phyloP scores from a whole-genome alignment of 2,329 filamentous ascomycete species.

The Pezicula carpinea region DNA sequence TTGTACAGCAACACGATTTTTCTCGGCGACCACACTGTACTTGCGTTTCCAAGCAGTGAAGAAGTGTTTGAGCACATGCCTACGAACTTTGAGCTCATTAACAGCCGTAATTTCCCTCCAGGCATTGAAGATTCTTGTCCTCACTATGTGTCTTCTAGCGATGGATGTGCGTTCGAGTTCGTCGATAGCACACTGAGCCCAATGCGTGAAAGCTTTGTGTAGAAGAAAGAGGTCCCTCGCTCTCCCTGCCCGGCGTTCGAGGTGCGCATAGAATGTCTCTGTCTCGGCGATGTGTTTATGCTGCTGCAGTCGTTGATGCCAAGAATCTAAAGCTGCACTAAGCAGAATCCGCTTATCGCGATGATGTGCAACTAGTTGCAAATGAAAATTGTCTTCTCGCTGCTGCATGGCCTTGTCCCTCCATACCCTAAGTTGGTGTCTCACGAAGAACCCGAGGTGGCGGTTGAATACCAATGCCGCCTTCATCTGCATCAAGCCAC shows the following conservation, averaged over 20 bases:
- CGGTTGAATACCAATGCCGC: slow-evolving; percentile 21
- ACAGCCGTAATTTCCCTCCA: slow-evolving; percentile 59
- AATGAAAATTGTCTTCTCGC: slow-evolving; percentile 31
- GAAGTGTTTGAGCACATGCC: slow-evolving; percentile 49
- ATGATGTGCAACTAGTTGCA: slow-evolving; percentile 39
- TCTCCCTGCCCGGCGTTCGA: slow-evolving; percentile 55
- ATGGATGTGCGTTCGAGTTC: slow-evolving; percentile 62
- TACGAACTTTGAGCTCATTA: slow-evolving; percentile 38
- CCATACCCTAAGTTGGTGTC: slow-evolving; percentile 19
- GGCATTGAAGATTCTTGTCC: slow-evolving; percentile 62
- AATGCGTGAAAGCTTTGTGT: slow-evolving; percentile 62
- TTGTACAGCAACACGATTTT: slow-evolving; percentile 24
- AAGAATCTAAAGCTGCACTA: slow-evolving; percentile 46
- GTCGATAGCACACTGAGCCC: slow-evolving; percentile 61
- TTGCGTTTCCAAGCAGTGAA: slow-evolving; percentile 41
- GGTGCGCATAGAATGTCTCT: slow-evolving; percentile 47
- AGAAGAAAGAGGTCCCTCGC: slow-evolving; percentile 63
- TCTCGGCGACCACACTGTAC: slow-evolving; percentile 16
- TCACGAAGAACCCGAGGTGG: slow-evolving; percentile 12
- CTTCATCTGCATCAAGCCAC: slow-evolving; percentile 17
- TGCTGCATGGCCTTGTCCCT: slow-evolving; percentile 24
- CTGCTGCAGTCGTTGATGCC: slow-evolving; percentile 34
- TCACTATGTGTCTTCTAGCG: slow-evolving; percentile 66
- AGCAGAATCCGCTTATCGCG: slow-evolving; percentile 47
- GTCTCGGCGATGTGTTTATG: slow-evolving; percentile 31